These are phyloP conservation scores for Diutina siamensis DNA, from an alignment of 1,139 yeast species.

Conservation along the genomic window DNA sequence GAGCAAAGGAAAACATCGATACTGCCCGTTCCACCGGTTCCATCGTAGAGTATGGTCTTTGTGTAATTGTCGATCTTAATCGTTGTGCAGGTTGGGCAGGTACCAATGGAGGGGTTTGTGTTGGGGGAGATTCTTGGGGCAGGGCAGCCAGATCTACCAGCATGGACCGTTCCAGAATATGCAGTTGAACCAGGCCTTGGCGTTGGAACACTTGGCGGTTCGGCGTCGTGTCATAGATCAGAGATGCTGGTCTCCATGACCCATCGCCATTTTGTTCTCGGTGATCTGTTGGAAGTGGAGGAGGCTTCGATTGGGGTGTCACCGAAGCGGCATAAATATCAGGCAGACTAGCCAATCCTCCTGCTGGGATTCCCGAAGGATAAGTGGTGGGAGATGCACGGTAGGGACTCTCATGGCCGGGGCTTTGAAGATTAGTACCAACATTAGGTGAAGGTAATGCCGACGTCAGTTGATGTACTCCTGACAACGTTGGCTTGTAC, in stretches of 20 bases:
- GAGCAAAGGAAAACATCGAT: conserved; percentile 2
- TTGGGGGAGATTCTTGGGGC: background rate
- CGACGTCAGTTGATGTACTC: background rate
- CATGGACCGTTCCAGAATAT: background rate
- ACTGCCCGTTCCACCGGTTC: conserved; percentile 3
- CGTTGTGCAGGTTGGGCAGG: background rate
- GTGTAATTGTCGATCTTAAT: background rate
- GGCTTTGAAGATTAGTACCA: background rate
- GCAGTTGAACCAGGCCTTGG: background rate
- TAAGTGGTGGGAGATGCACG: conserved; percentile 4
- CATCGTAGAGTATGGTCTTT: conserved; percentile 3
- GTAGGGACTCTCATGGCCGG: background rate
- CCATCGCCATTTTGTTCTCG: background rate
- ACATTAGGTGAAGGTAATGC: background rate
- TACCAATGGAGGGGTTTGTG: background rate
- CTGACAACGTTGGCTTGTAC: conserved; percentile 2
- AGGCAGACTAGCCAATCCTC: background rate
- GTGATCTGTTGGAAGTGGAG: background rate
- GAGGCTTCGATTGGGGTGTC: background rate
- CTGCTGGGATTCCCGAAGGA: background rate
- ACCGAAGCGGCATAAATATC: background rate
- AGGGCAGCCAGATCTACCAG: background rate
- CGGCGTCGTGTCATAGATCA: background rate
- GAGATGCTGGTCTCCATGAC: background rate
- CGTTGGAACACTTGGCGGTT: background rate